Evolutionary conservation across 2,329 filamentous ascomycete genomes (phyloP), one percentile per base, ranked within the genome.

Genomic region (Neocucurbitaria cava): DNA sequence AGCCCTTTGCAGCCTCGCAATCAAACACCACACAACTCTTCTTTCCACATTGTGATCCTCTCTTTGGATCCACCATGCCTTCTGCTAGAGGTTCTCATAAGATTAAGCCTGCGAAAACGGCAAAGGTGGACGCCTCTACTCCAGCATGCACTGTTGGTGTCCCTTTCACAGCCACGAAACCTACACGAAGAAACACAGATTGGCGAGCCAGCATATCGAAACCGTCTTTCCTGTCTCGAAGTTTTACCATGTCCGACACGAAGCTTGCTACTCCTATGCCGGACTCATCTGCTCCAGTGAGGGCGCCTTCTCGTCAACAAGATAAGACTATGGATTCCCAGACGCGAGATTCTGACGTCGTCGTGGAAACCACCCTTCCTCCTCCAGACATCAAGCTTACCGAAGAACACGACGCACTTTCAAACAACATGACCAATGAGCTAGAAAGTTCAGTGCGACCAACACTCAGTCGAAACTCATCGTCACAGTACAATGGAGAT

Each of bases 61-160:
- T 28, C 26, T 10, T 28, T 10, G 10, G 10, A 28, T 10, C 26
- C 26, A 28, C 5, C 26, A 28, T 28, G 26, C 26, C 26, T 10
- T n/a, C n/a, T n/a, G n/a, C n/a, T n/a, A 48, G 46, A 48, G 46
- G 33, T 13, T 33, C 33, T n/a, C 46, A 48, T 23, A 48, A 48
- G 20, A 21, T 48, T 35, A 48, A 48, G 35, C 35, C 35, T 18
- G 33, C 39, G 31, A 46, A 44, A 15, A 38, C 18, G 10, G 24
- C 24, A 1, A 17, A 36, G 41, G 28, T 18, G 13, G 26, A 38
- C 24, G 4, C 10, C 31, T 38, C 44, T 17, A 23, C 31, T 28
- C 44, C 21, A 33, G n/a, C 31, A 28, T 26, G 33, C 10, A 28
- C 26, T 28, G 26, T 28, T 28, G 26, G 26, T 10, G 26, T 28